Evolutionary conservation across 257 asterid species (phyloP).

Genomic region (Penstemon barbatus): DNA sequence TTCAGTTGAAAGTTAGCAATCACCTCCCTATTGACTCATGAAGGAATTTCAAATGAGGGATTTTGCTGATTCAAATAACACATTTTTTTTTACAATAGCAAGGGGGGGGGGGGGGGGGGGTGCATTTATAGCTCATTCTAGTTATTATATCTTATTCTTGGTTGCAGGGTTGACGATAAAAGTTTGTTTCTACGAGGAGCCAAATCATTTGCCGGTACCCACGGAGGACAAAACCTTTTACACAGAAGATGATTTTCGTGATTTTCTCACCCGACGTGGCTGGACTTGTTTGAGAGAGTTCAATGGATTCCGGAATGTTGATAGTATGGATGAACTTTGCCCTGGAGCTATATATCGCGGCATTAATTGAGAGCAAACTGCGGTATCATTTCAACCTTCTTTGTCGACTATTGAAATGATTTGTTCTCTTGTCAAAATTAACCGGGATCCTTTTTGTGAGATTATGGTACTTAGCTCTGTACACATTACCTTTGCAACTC

Average conservation of each 20-base stretch:
- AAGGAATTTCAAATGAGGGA: too few relatives aligned
- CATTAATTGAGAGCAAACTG: constrained; percentile 16
- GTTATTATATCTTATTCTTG: too few relatives aligned
- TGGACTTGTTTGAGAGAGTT: constrained; percentile 75
- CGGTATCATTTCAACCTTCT: background rate
- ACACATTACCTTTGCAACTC: background rate
- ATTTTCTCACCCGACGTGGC: constrained; percentile 62
- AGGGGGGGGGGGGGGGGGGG: too few relatives aligned
- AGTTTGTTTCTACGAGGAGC: constrained; percentile 57
- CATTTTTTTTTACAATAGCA: too few relatives aligned
- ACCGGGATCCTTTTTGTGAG: background rate
- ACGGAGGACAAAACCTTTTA: constrained; percentile 71
- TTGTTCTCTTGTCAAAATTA: background rate
- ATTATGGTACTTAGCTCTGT: background rate
- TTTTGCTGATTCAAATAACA: too few relatives aligned
- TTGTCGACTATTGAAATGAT: background rate
- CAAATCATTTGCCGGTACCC: constrained; percentile 58
- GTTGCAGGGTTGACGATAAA: constrained; percentile 66
- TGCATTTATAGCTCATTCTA: too few relatives aligned
- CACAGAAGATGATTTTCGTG: constrained; percentile 64
- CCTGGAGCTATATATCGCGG: constrained; percentile 77
- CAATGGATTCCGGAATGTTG: constrained; percentile 58
- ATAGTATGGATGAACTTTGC: constrained; percentile 66
- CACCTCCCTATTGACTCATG: too few relatives aligned
- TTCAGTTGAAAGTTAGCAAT: too few relatives aligned